phyloP scores from a whole-genome alignment of 768 basidiomycete species.

The Holtermannia corniformis region DNA sequence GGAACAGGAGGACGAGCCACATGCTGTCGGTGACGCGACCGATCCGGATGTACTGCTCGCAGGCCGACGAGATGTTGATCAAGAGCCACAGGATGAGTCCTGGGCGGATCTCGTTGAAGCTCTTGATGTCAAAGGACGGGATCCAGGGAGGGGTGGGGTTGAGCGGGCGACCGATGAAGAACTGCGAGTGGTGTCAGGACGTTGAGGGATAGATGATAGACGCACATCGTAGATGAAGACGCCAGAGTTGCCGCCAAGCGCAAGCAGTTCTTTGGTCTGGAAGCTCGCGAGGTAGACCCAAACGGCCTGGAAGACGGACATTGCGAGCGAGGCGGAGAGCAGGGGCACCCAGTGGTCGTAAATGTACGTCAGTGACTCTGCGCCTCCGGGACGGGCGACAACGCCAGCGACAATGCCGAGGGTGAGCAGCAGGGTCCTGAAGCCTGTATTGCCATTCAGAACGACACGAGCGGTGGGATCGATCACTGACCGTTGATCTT shows the following conservation, averaged over 20 bases:
- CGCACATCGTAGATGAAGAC: slow-evolving; percentile 82
- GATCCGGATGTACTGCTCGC: slow-evolving; percentile 74
- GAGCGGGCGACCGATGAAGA: slow-evolving; percentile 50
- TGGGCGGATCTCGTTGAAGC: slow-evolving; percentile 75
- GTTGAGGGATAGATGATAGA: slow-evolving; percentile 4
- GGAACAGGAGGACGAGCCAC: slow-evolving; percentile 78
- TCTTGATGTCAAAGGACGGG: slow-evolving; percentile 59
- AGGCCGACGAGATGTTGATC: slow-evolving; percentile 79
- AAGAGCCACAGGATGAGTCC: slow-evolving; percentile 88
- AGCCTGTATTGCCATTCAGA: slow-evolving; percentile 48
- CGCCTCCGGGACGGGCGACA: slow-evolving; percentile 61
- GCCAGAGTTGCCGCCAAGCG: slow-evolving; percentile 84
- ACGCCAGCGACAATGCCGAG: slow-evolving; percentile 62
- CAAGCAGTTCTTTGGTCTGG: slow-evolving; percentile 60
- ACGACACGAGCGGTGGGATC: too few relatives aligned
- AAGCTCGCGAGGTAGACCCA: slow-evolving; percentile 66
- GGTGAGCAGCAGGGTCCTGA: slow-evolving; percentile 74
- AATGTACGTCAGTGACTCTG: slow-evolving; percentile 72
- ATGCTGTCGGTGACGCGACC: slow-evolving; percentile 80
- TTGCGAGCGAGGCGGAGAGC: slow-evolving; percentile 66
- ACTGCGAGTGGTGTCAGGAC: slow-evolving; percentile 10
- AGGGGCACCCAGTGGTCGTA: slow-evolving; percentile 90
- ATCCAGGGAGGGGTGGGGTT: slow-evolving; percentile 53
- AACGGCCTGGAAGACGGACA: slow-evolving; percentile 65
- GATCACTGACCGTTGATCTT: slow-evolving; percentile 77